Percentiles rank a stretch among this genome's conserved stretches.
These are phyloP conservation scores for Globisporangium spinosum DNA, from an alignment of 352 stramenopile genomes.

Conservation along the genomic window DNA sequence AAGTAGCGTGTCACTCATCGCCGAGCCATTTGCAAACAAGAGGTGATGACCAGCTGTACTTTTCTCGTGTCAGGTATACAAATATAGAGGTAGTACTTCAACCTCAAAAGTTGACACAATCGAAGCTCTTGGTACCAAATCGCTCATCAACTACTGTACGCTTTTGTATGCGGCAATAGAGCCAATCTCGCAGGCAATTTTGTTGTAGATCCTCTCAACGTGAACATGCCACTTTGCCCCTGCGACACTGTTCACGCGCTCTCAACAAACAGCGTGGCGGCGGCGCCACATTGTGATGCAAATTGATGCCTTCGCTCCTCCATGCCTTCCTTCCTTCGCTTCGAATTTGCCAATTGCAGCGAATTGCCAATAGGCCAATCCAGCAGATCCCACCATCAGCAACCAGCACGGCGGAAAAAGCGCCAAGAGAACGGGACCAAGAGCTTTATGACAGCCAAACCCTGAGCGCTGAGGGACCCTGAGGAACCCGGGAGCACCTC, in stretches of 20 bases:
- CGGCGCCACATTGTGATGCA: constrained; percentile 13
- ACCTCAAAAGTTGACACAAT: not conserved
- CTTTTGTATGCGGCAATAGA: not conserved
- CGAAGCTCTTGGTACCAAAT: not conserved
- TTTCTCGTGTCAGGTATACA: not conserved
- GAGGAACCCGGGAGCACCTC: too few relatives aligned
- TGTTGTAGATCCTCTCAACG: not conserved
- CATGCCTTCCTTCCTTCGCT: not conserved
- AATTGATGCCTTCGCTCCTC: not conserved
- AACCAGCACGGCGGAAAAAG: not conserved
- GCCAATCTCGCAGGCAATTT: not conserved
- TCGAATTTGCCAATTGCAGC: not conserved
- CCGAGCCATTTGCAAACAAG: not conserved
- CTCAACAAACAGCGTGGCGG: too few relatives aligned
- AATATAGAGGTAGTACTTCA: constrained; percentile 1
- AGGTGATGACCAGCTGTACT: not conserved
- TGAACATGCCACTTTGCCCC: constrained; percentile 6
- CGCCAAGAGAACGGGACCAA: not conserved
- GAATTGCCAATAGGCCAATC: not conserved
- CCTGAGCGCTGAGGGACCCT: too few relatives aligned
- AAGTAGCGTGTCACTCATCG: not conserved
- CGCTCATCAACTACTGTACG: not conserved
- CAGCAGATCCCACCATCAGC: not conserved
- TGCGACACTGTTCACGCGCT: not conserved
- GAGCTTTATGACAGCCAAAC: not conserved